phyloP scores from a whole-genome alignment of 371 early-diverging fungal genomes.

The Mucor saturninus region DNA sequence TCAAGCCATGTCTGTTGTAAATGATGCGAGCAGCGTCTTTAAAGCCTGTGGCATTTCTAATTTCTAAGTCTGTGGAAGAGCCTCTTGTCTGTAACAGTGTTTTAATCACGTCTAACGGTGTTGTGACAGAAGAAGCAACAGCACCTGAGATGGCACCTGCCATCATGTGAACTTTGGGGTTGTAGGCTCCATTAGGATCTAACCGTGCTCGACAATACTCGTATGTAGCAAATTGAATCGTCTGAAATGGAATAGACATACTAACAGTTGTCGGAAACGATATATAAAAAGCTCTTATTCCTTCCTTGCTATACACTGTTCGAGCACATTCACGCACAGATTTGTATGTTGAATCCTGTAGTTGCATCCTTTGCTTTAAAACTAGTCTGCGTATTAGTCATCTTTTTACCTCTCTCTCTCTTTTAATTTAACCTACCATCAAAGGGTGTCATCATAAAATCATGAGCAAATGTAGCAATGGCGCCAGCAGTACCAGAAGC shows the following conservation, averaged over 20 bases:
- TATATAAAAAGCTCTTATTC: slow-evolving; percentile 87
- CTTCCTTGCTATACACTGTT: slow-evolving; percentile 75
- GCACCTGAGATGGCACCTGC: slow-evolving; percentile 93
- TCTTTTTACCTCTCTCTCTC: not conserved
- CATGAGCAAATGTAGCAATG: slow-evolving; percentile 86
- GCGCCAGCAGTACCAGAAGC: slow-evolving; percentile 86
- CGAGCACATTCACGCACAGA: slow-evolving; percentile 74
- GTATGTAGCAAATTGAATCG: slow-evolving; percentile 91
- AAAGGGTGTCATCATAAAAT: slow-evolving; percentile 94
- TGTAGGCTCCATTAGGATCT: slow-evolving; percentile 75
- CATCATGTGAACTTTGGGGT: slow-evolving; percentile 82
- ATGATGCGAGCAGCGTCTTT: slow-evolving; percentile 77
- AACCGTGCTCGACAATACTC: slow-evolving; percentile 75
- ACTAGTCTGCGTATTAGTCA: slow-evolving; percentile 50
- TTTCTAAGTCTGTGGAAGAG: slow-evolving; percentile 63
- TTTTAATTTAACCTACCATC: slow-evolving; percentile 63
- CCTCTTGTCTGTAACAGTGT: slow-evolving; percentile 93
- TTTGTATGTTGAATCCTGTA: slow-evolving; percentile 69
- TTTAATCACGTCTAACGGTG: slow-evolving; percentile 93
- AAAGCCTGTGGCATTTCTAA: slow-evolving; percentile 75
- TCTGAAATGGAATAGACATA: slow-evolving; percentile 95
- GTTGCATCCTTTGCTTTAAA: slow-evolving; percentile 97
- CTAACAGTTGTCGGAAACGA: slow-evolving; percentile 93
- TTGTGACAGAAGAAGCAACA: slow-evolving; percentile 86
- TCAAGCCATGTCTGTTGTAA: slow-evolving; percentile 71